Evolutionary conservation across 768 basidiomycete species (phyloP), one percentile per base, ranked within the genome.

Genomic region (Dentipellis fragilis): DNA sequence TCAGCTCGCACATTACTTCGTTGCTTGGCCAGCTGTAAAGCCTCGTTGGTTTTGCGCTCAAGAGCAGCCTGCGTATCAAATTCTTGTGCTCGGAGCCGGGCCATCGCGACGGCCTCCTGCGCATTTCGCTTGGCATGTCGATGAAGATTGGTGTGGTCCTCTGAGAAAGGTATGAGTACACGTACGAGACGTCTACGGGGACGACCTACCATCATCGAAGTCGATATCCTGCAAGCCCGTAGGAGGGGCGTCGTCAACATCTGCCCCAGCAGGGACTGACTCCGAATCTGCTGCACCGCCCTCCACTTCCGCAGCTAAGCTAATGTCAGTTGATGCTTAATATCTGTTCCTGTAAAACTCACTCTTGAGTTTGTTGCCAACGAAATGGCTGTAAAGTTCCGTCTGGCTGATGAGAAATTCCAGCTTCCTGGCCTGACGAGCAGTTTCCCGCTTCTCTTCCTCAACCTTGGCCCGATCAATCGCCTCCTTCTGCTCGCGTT

Each of bases 321-420:
- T 36, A 3, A 29, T 29, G 29, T 29, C 29, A 29, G 29, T 34
- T 57, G 52, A 47, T n/a, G 47, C 56, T 40, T 68, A 3, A 29
- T 29, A 29, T 29, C 29, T 29, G 29, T 6, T 29, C 3, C 23
- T 47, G 36, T 38, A 48, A 17, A 19, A 71, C 84, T 63, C 69
- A 90, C 89, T 92, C 69, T 90, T 90, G 53, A 92, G 79, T 72
- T 98, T 98, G 71, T 85, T 96, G 35, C 95, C 95, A 57, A 99
- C 93, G 78, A 99, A 98, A 73, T 99, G 96, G 62, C 91, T 93
- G 71, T 98, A 99, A 8, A 98, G 80, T 68, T 99, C 96, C 3
- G 96, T 98, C 71, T 98, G 95, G 57, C 91, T 97, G 69, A 99
- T 93, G 70, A 99, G 75, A 73, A 98, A 99, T 72, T 99, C 96